These are phyloP conservation scores for Aphanomyces stellatus DNA, from an alignment of 352 stramenopile genomes.

Conservation along the genomic window DNA sequence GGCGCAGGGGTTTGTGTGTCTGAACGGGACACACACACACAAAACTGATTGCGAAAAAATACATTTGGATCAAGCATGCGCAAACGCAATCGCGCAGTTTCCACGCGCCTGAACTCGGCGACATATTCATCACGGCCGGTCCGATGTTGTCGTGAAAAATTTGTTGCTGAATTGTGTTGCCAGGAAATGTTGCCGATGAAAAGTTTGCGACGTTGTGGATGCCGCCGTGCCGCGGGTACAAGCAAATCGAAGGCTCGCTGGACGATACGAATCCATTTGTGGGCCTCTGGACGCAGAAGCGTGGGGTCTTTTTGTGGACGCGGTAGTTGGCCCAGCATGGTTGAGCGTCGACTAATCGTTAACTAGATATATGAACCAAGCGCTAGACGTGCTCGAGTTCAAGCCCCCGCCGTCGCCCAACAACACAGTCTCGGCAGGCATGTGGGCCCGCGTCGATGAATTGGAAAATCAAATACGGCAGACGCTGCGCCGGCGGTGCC, in stretches of 20 bases:
- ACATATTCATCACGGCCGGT: constrained; percentile 38
- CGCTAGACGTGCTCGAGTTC: not conserved
- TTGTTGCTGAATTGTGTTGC: not conserved
- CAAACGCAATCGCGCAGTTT: not conserved
- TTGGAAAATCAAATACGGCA: constrained; percentile 60
- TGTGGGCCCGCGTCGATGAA: constrained; percentile 32
- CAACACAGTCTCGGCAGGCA: not conserved
- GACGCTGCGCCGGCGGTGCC: constrained; percentile 59
- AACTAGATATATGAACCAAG: not conserved
- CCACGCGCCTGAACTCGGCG: constrained; percentile 23
- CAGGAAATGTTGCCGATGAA: constrained; percentile 1
- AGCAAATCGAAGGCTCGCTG: constrained; percentile 53
- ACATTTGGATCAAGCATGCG: constrained; percentile 2
- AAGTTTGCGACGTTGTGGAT: constrained; percentile 45
- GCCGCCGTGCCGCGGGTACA: constrained; percentile 61
- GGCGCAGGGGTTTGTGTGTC: constrained; percentile 57
- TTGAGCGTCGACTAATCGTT: not conserved
- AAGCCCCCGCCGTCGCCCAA: not conserved
- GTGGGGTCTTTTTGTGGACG: constrained; percentile 61
- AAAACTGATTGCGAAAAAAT: constrained; percentile 3
- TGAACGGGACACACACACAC: constrained; percentile 26
- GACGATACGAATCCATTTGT: constrained; percentile 42
- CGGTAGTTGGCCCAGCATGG: constrained; percentile 15
- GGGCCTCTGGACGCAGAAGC: constrained; percentile 18
- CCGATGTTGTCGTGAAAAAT: not conserved